Evolutionary conservation across 169 alveolate species (phyloP), one percentile per base, ranked within the genome.

Genomic region (Neospora caninum): DNA sequence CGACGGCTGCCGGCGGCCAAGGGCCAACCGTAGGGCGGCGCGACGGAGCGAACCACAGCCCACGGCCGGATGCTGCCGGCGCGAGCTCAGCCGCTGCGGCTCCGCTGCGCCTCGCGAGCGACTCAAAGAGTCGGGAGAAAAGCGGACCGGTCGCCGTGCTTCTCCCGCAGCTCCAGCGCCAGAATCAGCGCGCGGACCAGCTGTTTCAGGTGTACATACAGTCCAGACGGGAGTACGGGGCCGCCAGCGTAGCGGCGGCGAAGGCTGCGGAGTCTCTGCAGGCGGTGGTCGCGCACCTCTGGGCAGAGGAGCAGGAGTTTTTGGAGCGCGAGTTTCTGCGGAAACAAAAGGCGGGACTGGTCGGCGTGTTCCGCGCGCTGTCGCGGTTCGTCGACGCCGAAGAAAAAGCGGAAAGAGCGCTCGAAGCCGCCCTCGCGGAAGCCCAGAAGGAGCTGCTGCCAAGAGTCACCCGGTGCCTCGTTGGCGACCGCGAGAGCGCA

Each of bases 191-290:
- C 27, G 86, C 86, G 45, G n/a, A n/a, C 45, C 86, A 29, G 43
- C 45, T 78, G 86, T 78, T 78, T 78, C 86, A 78, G 86, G 39
- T 36, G 86, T 78, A 78, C 45, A n/a, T 78, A n/a, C 86, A 78
- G 86, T 18, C 86, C 39, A 78, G 45, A n/a, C 86, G 86, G 27
- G 86, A 78, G 39, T 78, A 78, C 45, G 86, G 86, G 18, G 45
- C 45, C 45, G 39, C 86, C 22, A 38, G 86, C 45, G 86, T 78
- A 25, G 39, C 49, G 22, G n/a, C 86, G 1, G 86, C 86, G 39
- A n/a, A 38, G 39, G 86, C 86, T 29, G 45, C 39, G 45, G 20
- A 43, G 39, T 78, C 86, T 20, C 45, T 78, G 45, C 39, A n/a
- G 45, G 86, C 86, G 18, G 86, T 78, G 27, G 39, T 78, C 27